Conservation (phyloP, 139 green algal species). For the Pleodorina starrii region DNA sequence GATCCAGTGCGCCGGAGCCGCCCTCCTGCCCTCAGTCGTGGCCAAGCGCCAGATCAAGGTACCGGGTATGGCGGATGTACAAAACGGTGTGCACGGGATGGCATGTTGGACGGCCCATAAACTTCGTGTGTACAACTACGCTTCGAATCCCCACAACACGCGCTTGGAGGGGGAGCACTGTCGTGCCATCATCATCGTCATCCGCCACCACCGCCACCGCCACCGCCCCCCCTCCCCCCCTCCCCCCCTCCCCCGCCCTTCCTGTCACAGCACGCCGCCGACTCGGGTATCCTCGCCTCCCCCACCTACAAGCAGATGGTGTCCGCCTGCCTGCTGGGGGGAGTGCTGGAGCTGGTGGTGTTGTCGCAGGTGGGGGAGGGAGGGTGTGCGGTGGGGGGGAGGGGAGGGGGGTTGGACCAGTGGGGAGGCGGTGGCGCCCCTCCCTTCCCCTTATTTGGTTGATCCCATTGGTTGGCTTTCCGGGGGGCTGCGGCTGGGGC, state of each 20-base stretch:
- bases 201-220: not conserved
- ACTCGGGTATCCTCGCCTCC: slow-evolving; percentile 22
- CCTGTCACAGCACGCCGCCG: slow-evolving; percentile 4
- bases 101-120: no score
- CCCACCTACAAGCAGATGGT: slow-evolving; percentile 39
- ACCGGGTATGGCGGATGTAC: not conserved
- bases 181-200: no score
- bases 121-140: no score
- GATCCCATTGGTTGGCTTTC: no score
- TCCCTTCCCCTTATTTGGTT: no score
- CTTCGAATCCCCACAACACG: no score
- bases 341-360: slow-evolving; percentile 32
- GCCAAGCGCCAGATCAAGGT: slow-evolving; percentile 29
- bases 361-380: slow-evolving; percentile 16
- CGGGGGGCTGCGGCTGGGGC: no score
- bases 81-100: no score
- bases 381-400: not conserved
- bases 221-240: not conserved
- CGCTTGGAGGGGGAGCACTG: no score
- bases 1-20: not conserved
- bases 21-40: slow-evolving; percentile 1
- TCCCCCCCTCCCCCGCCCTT: not conserved
- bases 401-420: no score
- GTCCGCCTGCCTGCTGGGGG: slow-evolving; percentile 26
- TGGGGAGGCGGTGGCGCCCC: no score